Evolutionary conservation across 2,329 filamentous ascomycete genomes (phyloP).

Genomic region (Trichoderma gracile): DNA sequence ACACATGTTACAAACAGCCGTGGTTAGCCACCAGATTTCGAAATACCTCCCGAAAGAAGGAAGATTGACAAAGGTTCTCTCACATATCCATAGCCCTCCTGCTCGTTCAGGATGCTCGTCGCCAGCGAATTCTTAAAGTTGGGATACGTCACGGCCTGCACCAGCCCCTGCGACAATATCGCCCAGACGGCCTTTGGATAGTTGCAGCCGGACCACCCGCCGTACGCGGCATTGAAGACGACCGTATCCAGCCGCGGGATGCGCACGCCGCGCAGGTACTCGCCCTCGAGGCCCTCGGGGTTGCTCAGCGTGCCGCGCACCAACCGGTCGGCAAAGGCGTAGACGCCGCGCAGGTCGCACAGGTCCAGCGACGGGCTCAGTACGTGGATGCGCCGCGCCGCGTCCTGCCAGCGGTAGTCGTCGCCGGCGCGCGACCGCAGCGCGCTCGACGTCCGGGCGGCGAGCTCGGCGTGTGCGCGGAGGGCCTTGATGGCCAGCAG

Average conservation of each 20-base stretch:
- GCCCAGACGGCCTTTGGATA: slow-evolving; percentile 61
- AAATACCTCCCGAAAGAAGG: not conserved
- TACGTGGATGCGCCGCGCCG: slow-evolving; percentile 57
- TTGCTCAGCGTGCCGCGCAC: slow-evolving; percentile 49
- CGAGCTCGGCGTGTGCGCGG: slow-evolving; percentile 57
- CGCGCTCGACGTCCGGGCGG: slow-evolving; percentile 41
- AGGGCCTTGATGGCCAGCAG: slow-evolving; percentile 67
- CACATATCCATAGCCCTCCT: slow-evolving; percentile 41
- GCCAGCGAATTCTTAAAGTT: slow-evolving; percentile 67
- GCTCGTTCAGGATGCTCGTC: slow-evolving; percentile 47
- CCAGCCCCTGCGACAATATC: slow-evolving; percentile 59
- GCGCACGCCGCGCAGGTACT: slow-evolving; percentile 46
- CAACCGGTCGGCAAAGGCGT: slow-evolving; percentile 50
- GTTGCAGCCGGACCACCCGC: slow-evolving; percentile 79
- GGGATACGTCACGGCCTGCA: slow-evolving; percentile 74
- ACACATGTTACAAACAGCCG: not conserved
- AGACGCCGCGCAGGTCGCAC: slow-evolving; percentile 57
- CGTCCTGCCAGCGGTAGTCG: slow-evolving; percentile 38
- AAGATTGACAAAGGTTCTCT: slow-evolving; percentile 4
- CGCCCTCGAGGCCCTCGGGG: slow-evolving; percentile 42
- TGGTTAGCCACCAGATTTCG: no score
- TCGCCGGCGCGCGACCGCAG: slow-evolving; percentile 44
- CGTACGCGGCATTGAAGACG: slow-evolving; percentile 85
- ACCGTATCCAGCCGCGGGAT: slow-evolving; percentile 75
- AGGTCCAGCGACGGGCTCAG: slow-evolving; percentile 61